Conservation (phyloP, 805 yeast species). For the Komagataella mondaviorum region DNA sequence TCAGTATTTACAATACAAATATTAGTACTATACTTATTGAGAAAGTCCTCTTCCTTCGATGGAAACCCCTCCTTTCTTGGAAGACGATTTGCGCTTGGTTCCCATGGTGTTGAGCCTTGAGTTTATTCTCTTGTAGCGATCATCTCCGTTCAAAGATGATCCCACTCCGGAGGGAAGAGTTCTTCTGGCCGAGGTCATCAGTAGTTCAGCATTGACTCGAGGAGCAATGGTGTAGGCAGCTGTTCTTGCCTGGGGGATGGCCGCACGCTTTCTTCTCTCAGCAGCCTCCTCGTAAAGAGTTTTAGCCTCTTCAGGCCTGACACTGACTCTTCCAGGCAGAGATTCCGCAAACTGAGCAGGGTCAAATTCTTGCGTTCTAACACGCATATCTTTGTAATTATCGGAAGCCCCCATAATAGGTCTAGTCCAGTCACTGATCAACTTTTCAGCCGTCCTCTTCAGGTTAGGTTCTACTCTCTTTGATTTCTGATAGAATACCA, state of each 20-base stretch:
- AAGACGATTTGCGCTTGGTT: conserved; percentile 26
- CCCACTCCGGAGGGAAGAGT: conserved; percentile 29
- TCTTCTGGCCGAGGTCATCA: conserved; percentile 23
- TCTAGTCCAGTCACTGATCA: conserved; percentile 96
- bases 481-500: conserved; percentile 85
- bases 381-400: conserved; percentile 78
- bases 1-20: background rate
- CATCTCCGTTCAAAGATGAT: conserved; percentile 46
- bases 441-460: conserved; percentile 78
- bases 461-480: conserved; percentile 78
- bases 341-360: conserved; percentile 35
- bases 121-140: conserved; percentile 70
- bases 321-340: conserved; percentile 18
- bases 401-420: conserved; percentile 95
- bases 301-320: conserved; percentile 23
- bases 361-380: conserved; percentile 58
- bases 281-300: conserved; percentile 82
- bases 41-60: conserved; percentile 56
- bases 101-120: conserved; percentile 36
- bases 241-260: conserved; percentile 85
- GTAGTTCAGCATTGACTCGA: conserved; percentile 40
- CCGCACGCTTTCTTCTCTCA: conserved; percentile 85
- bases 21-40: conserved; percentile 4
- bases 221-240: conserved; percentile 90
- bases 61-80: conserved; percentile 63